These are phyloP conservation scores for Amphirosellinia nigrospora DNA, from an alignment of 495 filamentous ascomycete genomes.

Conservation along the genomic window DNA sequence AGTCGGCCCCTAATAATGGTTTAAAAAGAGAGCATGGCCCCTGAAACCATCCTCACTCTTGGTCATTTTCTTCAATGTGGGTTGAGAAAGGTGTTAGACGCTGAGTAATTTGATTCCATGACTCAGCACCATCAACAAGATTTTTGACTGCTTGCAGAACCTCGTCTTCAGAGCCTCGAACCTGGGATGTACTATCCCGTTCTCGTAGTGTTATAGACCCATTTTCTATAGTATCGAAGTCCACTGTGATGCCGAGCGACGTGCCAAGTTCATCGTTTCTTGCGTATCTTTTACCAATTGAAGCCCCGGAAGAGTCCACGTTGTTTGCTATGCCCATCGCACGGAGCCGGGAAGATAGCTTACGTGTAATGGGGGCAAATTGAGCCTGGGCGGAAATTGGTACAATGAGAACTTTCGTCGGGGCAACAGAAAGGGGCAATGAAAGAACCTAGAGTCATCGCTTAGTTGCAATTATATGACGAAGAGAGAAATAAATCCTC, in stretches of 20 bases:
- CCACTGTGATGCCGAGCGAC: slow-evolving; percentile 69
- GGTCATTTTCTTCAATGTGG: slow-evolving; percentile 43
- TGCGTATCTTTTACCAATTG: slow-evolving; percentile 72
- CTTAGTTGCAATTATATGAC: slow-evolving; percentile 1
- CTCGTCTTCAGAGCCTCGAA: slow-evolving; percentile 69
- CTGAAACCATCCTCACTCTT: too few relatives aligned
- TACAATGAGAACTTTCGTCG: slow-evolving; percentile 73
- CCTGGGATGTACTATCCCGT: slow-evolving; percentile 70
- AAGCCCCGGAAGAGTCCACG: slow-evolving; percentile 69
- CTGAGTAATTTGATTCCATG: slow-evolving; percentile 66
- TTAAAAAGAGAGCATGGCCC: too few relatives aligned
- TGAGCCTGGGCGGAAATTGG: slow-evolving; percentile 65
- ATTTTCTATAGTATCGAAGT: slow-evolving; percentile 74
- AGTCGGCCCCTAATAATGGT: too few relatives aligned
- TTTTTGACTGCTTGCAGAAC: slow-evolving; percentile 66
- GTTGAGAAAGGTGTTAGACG: slow-evolving; percentile 71
- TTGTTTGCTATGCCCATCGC: slow-evolving; percentile 65
- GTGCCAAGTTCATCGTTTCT: slow-evolving; percentile 73
- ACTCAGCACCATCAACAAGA: slow-evolving; percentile 66
- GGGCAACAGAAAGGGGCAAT: slow-evolving; percentile 68
- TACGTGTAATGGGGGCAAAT: slow-evolving; percentile 62
- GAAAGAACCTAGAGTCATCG: slow-evolving; percentile 61
- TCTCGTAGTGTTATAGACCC: slow-evolving; percentile 72
- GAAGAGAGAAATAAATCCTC: neutral
- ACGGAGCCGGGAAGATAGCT: slow-evolving; percentile 60